Conservation (phyloP, 148 eudicot species). For the Amaranthus hypochondriacus region DNA sequence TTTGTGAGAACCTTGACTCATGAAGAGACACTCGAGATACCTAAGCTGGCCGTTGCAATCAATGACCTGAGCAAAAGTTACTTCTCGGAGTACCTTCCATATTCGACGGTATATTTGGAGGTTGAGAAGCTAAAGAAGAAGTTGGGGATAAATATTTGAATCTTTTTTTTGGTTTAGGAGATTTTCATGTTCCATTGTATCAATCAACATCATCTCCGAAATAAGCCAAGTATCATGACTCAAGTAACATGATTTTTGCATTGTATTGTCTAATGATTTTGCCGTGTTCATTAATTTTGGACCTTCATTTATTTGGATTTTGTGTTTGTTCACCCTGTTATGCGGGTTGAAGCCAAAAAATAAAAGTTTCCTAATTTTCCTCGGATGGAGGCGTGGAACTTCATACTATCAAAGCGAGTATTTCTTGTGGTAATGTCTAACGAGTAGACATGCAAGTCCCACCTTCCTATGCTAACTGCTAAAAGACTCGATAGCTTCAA, state of each 20-base stretch:
- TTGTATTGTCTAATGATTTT: conserved; percentile 16
- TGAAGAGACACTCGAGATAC: conserved; percentile 91
- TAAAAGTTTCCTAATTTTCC: no score
- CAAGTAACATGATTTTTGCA: conserved; percentile 22
- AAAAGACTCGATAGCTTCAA: no score
- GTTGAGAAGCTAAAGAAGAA: conserved; percentile 88
- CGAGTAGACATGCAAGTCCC: no score
- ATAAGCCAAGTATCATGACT: conserved; percentile 28
- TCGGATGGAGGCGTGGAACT: no score
- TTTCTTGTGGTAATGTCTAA: no score
- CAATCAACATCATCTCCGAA: conserved; percentile 26
- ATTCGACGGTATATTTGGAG: conserved; percentile 90
- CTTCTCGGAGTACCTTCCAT: conserved; percentile 84
- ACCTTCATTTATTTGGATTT: no score
- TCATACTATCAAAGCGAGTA: no score
- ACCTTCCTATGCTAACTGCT: no score
- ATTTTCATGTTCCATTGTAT: conserved; percentile 20
- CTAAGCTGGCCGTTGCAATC: conserved; percentile 91
- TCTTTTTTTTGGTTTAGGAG: conserved; percentile 9
- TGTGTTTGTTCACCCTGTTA: no score
- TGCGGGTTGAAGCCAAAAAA: no score
- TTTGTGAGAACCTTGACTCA: conserved; percentile 86
- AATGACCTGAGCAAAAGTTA: conserved; percentile 73
- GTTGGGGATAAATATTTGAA: conserved; percentile 61
- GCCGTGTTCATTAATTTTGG: no score